A percentile compares a stretch with the other conserved stretches of the same genome.
phyloP scores from a whole-genome alignment of 306 rosid genomes.

The Cicer pinnatifidum region DNA sequence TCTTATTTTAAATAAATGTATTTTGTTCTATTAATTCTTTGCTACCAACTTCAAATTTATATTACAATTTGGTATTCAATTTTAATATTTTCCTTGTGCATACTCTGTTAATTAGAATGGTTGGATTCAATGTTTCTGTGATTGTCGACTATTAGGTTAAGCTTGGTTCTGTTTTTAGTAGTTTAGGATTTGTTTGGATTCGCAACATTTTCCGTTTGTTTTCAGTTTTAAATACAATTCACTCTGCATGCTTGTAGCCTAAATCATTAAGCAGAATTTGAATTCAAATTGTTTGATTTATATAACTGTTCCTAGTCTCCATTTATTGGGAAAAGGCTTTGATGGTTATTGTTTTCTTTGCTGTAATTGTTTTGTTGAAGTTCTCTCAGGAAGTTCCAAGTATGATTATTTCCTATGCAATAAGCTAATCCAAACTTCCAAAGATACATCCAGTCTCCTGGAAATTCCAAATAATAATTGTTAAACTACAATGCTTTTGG shows the following conservation, averaged over 20 bases:
- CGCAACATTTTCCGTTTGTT: neutral
- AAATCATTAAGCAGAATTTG: neutral
- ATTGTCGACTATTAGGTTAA: conserved; percentile 1
- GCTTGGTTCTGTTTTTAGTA: neutral
- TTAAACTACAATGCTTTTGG: neutral
- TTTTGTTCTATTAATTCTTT: neutral
- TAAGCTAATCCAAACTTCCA: neutral
- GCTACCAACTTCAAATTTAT: neutral
- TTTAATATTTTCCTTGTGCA: conserved; percentile 13
- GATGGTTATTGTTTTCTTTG: neutral
- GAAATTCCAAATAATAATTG: neutral
- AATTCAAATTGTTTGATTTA: neutral
- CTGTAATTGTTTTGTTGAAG: neutral
- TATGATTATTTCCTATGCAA: neutral
- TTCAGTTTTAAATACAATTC: neutral
- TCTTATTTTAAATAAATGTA: neutral
- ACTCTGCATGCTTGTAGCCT: neutral
- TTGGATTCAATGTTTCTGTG: neutral
- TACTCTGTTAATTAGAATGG: neutral
- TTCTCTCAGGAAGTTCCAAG: neutral
- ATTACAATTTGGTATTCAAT: neutral
- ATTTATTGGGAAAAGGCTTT: neutral
- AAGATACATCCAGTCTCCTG: neutral
- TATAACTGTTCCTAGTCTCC: neutral
- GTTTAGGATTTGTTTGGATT: neutral